Evolutionary conservation across 2,329 filamentous ascomycete species (phyloP).

Genomic region (Bisporella sp.): DNA sequence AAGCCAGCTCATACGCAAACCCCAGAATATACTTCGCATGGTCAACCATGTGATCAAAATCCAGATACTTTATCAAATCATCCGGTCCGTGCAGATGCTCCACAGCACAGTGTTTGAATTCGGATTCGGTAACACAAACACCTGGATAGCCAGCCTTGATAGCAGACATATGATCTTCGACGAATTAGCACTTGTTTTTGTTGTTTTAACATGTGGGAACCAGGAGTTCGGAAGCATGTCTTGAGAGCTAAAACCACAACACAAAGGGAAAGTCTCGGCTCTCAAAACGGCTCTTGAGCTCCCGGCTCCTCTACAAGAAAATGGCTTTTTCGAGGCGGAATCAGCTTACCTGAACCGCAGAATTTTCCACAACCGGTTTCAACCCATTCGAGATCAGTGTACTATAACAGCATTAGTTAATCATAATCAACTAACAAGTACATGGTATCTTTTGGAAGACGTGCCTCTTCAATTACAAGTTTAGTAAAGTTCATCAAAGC

Average conservation of each 20-base stretch:
- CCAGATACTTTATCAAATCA: constrained; percentile 61
- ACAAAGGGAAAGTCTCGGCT: too few relatives aligned
- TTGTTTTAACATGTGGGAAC: too few relatives aligned
- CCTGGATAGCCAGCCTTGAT: constrained; percentile 64
- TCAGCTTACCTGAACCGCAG: constrained; percentile 38
- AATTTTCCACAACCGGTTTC: constrained; percentile 82
- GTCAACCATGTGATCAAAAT: constrained; percentile 82
- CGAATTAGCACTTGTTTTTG: too few relatives aligned
- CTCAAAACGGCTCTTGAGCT: too few relatives aligned
- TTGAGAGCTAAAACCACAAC: too few relatives aligned
- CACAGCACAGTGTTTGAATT: constrained; percentile 53
- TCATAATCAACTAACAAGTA: background rate
- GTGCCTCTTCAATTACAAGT: constrained; percentile 57
- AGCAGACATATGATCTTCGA: constrained; percentile 56
- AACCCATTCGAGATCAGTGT: constrained; percentile 78
- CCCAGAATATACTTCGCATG: constrained; percentile 76
- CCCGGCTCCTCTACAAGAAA: too few relatives aligned
- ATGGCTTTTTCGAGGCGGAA: too few relatives aligned
- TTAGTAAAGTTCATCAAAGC: constrained; percentile 82
- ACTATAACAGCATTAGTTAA: constrained; percentile 36
- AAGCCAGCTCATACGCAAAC: constrained; percentile 65
- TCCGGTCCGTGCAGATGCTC: constrained; percentile 63
- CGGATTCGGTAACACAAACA: constrained; percentile 65
- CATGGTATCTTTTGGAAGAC: background rate
- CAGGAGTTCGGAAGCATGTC: too few relatives aligned